Percentiles rank a stretch among this genome's conserved stretches.
Conservation (phyloP, 768 basidiomycete species). For the Solioccasus polychromus region DNA sequence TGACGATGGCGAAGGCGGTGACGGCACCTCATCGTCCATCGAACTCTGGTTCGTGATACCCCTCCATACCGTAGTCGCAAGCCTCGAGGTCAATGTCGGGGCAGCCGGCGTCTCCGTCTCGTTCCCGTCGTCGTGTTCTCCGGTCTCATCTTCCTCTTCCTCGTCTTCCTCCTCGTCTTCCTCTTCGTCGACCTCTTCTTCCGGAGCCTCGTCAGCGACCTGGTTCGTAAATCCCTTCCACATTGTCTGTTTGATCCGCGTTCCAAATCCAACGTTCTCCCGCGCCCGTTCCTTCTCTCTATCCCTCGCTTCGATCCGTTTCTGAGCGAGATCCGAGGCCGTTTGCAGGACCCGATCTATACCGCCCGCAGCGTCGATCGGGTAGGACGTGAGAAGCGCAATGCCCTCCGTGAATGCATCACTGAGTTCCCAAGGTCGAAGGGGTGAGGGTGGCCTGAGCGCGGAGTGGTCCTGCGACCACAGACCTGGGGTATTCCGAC, state of each 20-base stretch:
- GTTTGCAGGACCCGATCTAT: slow-evolving; percentile 69
- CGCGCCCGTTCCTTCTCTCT: slow-evolving; percentile 27
- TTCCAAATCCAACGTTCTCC: slow-evolving; percentile 46
- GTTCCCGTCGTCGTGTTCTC: slow-evolving; percentile 39
- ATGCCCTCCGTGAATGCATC: slow-evolving; percentile 70
- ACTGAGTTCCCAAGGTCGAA: slow-evolving; percentile 49
- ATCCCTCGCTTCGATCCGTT: slow-evolving; percentile 41
- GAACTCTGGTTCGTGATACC: slow-evolving; percentile 74
- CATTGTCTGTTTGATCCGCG: slow-evolving; percentile 54
- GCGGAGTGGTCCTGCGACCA: slow-evolving; percentile 49
- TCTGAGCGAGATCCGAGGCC: slow-evolving; percentile 55
- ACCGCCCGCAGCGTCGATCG: slow-evolving; percentile 63
- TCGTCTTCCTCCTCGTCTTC: slow-evolving; percentile 34
- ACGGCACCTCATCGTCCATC: slow-evolving; percentile 57
- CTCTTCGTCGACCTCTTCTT: slow-evolving; percentile 35
- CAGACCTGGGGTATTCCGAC: slow-evolving; percentile 42
- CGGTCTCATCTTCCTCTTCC: slow-evolving; percentile 23
- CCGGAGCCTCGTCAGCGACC: slow-evolving; percentile 31
- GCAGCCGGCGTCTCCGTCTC: slow-evolving; percentile 41
- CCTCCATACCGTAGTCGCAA: slow-evolving; percentile 69
- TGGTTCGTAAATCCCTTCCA: slow-evolving; percentile 70
- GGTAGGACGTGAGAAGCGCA: slow-evolving; percentile 61
- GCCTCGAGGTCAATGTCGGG: slow-evolving; percentile 45
- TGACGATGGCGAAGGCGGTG: slow-evolving; percentile 38
- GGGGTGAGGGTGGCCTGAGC: slow-evolving; percentile 40